Base-by-base conservation (phyloP, 192 early-diverging fungal species). In the Podila verticillata region DNA sequence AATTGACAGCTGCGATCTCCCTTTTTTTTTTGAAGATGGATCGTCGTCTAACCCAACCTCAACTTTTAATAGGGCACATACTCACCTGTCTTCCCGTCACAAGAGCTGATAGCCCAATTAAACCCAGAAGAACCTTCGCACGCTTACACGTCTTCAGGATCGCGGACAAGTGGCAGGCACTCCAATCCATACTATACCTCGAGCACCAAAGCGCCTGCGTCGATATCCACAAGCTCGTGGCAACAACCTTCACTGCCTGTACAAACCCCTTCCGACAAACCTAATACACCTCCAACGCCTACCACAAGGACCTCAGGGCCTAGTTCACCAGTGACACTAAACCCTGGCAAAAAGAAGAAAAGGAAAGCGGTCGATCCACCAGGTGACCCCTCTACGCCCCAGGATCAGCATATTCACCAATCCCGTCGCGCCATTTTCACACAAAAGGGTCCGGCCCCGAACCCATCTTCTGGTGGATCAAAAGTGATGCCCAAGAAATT, bases 401-500 rank as follows among this genome's bases (percentile, higher is more conserved):
- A 26, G 12, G 69, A 79, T 56, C 65, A 57, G 47, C 61, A 68
- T 19, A 68, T 80, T 39, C 77, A 80, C 12, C 77, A 70, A 0
- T 80, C 77, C 13, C 64, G 77, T 8, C 65, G 70, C 30, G 65
- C 77, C 1, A 39, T 48, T 7, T 65, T 80, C 22, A 48, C 54
- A 48, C 56, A 34, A 4, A 65, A 35, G 29, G 35, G 8, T 54
- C 62, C 28, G 30, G 26, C 19, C 4, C 32, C 2, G 31, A 58
- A 17, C 34, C 32, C 22, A 12, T 66, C 75, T 24, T 17, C 73
- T 13, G 56, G 36, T 0, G 39, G 34, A 13, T 56, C 61, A 7
- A 80, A 80, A 26, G 22, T 51, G 5, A 80, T 80, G 77, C 77
- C 77, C 29, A 80, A 72, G 56, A 80, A 80, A 44, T 32, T 80